phyloP scores from a whole-genome alignment of 192 early-diverging fungal species.

The Chytriomyces confervae region DNA sequence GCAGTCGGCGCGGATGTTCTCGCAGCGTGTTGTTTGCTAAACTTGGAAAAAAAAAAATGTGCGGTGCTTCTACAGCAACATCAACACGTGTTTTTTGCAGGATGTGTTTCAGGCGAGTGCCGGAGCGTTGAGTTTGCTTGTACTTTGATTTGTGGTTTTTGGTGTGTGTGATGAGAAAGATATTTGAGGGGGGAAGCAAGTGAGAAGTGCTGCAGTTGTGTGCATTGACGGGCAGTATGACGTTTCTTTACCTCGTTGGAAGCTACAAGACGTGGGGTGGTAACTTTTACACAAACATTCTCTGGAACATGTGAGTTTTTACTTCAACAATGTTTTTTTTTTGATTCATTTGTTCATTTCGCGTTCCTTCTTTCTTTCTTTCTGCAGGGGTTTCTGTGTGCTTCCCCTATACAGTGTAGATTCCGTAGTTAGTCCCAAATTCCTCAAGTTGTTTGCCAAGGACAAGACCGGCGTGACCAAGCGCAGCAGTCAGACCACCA shows the following conservation, averaged over 20 bases:
- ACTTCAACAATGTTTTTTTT: no score
- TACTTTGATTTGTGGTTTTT: slow-evolving; percentile 10
- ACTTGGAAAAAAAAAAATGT: not conserved
- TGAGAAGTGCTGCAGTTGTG: not conserved
- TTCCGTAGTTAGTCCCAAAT: not conserved
- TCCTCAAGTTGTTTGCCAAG: not conserved
- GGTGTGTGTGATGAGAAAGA: not conserved
- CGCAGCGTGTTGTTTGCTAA: not conserved
- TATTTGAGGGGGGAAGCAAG: not conserved
- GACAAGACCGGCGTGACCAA: no score
- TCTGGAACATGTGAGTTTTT: not conserved
- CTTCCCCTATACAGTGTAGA: not conserved
- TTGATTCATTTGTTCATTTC: not conserved
- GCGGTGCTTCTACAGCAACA: not conserved
- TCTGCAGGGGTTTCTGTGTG: slow-evolving; percentile 1
- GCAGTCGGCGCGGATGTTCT: not conserved
- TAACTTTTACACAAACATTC: not conserved
- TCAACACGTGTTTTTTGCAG: not conserved
- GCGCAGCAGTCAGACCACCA: no score
- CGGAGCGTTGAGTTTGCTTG: not conserved
- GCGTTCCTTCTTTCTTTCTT: not conserved
- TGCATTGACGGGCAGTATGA: not conserved
- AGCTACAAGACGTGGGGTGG: slow-evolving; percentile 13
- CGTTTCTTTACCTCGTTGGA: not conserved
- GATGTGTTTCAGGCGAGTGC: slow-evolving; percentile 2